Percentiles rank a stretch among this genome's conserved stretches.
Conservation (phyloP, 2,329 filamentous ascomycete genomes). For the Mollisiaceae sp. region DNA sequence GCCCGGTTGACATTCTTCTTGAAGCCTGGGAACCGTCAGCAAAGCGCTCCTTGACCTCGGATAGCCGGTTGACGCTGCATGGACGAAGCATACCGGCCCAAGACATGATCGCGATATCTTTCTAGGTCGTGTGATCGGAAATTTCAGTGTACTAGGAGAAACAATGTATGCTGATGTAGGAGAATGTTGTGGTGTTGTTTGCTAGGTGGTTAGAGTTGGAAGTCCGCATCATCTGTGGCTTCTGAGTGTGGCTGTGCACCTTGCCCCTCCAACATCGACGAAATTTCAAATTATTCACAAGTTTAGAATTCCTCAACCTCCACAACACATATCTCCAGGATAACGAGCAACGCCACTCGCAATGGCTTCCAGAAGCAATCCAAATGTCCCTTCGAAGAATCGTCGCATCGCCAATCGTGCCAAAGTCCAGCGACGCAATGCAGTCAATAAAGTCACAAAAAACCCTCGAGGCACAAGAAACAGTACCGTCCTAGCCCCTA, state of each 20-base stretch:
- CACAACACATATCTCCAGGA: constrained; percentile 4
- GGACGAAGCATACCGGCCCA: constrained; percentile 50
- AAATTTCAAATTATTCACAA: constrained; percentile 16
- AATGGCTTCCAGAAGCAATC: constrained; percentile 44
- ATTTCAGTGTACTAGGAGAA: neutral
- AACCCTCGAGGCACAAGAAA: constrained; percentile 40
- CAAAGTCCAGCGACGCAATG: constrained; percentile 42
- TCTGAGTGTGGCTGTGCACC: neutral
- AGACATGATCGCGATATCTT: constrained; percentile 47
- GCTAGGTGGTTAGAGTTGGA: neutral
- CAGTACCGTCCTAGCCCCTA: constrained; percentile 41
- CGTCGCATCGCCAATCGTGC: constrained; percentile 38
- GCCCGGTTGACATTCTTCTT: constrained; percentile 98
- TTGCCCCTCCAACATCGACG: constrained; percentile 18
- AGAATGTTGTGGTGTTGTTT: constrained; percentile 10
- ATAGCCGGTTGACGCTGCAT: neutral
- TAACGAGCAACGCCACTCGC: constrained; percentile 18
- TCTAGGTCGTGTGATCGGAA: neutral
- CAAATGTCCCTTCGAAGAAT: constrained; percentile 44
- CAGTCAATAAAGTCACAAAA: constrained; percentile 38
- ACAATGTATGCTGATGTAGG: neutral
- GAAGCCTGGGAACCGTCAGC: constrained; percentile 63
- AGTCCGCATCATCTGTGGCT: constrained; percentile 20
- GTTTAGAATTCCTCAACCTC: constrained; percentile 10
- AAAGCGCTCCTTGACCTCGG: neutral